Conservation (phyloP, 139 green algal genomes). For the Micractinium sp. region DNA sequence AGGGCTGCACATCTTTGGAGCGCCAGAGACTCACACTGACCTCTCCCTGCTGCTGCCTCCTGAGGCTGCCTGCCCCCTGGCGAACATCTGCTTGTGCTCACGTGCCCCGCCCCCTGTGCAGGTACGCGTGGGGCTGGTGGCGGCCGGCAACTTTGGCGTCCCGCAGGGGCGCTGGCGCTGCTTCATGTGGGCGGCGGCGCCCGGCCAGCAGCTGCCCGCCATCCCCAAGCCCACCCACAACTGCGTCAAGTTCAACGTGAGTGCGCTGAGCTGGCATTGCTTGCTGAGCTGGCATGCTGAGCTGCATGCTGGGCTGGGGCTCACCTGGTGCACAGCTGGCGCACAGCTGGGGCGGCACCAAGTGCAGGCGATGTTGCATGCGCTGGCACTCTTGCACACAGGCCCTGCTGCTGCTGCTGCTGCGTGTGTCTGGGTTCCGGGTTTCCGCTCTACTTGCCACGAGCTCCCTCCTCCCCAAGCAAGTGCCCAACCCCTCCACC, state of each 20-base stretch:
- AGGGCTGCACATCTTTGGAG: too few relatives aligned
- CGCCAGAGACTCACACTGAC: too few relatives aligned
- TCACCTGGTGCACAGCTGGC: neutral
- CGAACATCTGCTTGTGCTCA: too few relatives aligned
- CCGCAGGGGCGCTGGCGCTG: slow-evolving; percentile 59
- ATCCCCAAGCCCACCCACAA: slow-evolving; percentile 66
- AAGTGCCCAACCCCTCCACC: too few relatives aligned
- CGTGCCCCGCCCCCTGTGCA: slow-evolving; percentile 17
- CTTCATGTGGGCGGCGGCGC: slow-evolving; percentile 65
- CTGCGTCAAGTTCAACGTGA: slow-evolving; percentile 22
- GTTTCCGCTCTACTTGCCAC: too few relatives aligned
- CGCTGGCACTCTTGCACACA: too few relatives aligned
- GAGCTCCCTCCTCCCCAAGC: too few relatives aligned
- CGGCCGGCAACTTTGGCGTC: slow-evolving; percentile 65
- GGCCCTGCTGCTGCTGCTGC: too few relatives aligned
- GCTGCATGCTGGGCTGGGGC: too few relatives aligned
- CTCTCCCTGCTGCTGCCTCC: neutral
- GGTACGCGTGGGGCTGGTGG: slow-evolving; percentile 60
- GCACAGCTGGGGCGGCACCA: too few relatives aligned
- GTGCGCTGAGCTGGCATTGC: neutral
- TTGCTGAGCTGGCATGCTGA: too few relatives aligned
- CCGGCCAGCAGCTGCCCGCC: slow-evolving; percentile 68
- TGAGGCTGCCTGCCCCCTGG: neutral
- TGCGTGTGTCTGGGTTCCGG: too few relatives aligned
- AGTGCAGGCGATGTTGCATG: neutral